Conservation (phyloP, 208 protist species). For the Trypanosoma theileri region DNA sequence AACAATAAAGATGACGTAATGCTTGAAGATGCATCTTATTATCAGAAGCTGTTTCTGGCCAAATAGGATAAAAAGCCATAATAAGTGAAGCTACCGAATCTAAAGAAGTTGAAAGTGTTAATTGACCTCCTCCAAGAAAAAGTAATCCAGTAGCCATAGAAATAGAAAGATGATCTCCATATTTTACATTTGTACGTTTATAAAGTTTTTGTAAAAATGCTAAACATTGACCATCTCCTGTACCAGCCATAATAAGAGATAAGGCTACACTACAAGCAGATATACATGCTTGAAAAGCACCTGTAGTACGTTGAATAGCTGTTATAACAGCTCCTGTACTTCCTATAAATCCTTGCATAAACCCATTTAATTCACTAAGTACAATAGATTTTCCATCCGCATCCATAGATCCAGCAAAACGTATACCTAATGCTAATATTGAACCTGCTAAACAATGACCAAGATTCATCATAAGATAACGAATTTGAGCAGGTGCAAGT, state of each 20-base stretch:
- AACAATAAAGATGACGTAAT: conserved; percentile 94
- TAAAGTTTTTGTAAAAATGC: conserved; percentile 71
- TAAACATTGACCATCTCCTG: conserved; percentile 83
- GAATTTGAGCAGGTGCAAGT: conserved; percentile 58
- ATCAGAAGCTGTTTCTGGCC: conserved; percentile 83
- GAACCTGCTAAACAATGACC: conserved; percentile 75
- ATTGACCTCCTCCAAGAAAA: conserved; percentile 92
- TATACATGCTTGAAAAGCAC: conserved; percentile 73
- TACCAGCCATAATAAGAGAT: conserved; percentile 92
- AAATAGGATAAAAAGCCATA: conserved; percentile 92
- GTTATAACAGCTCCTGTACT: conserved; percentile 48
- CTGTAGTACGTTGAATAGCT: conserved; percentile 63
- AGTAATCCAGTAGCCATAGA: conserved; percentile 94
- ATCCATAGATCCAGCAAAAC: conserved; percentile 81
- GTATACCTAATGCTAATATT: conserved; percentile 71
- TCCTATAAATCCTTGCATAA: conserved; percentile 60
- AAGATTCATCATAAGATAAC: conserved; percentile 78
- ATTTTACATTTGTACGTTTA: conserved; percentile 57
- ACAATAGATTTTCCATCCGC: conserved; percentile 48
- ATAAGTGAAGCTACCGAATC: conserved; percentile 91
- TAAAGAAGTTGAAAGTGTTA: conserved; percentile 84
- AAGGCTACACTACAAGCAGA: conserved; percentile 67
- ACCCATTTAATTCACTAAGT: conserved; percentile 68
- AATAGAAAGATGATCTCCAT: conserved; percentile 94
- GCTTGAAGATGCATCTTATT: conserved; percentile 91